Percentiles rank a stretch among this genome's conserved stretches.
Evolutionary conservation across 768 basidiomycete genomes (phyloP).

Genomic region (Termitomyces sp.): DNA sequence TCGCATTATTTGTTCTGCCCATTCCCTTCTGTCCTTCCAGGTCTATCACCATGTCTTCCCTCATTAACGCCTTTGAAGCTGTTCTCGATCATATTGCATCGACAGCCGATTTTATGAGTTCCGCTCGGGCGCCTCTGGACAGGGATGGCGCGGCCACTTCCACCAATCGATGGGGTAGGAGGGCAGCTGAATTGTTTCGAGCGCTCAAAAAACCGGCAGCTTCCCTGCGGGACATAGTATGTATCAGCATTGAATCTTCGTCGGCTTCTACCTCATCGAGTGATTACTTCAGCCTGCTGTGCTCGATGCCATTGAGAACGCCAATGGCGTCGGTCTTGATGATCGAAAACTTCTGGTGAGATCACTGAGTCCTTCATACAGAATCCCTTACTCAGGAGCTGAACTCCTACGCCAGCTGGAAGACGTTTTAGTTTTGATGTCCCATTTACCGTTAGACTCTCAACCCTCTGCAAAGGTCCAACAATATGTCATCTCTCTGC

Average conservation of each 20-base stretch:
- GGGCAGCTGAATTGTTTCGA: constrained; percentile 26
- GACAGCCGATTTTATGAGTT: constrained; percentile 21
- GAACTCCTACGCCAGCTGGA: constrained; percentile 51
- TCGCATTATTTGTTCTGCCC: constrained; percentile 1
- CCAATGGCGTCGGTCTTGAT: constrained; percentile 39
- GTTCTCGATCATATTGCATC: constrained; percentile 22
- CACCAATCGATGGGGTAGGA: constrained; percentile 21
- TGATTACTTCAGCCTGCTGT: constrained; percentile 39
- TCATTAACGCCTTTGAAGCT: background rate
- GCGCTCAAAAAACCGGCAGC: constrained; percentile 27
- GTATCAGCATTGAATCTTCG: background rate
- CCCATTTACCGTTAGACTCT: constrained; percentile 35
- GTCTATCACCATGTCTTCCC: constrained; percentile 9
- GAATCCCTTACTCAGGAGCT: background rate
- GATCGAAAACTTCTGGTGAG: constrained; percentile 62
- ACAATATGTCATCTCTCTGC: constrained; percentile 46
- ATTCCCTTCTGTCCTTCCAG: constrained; percentile 4
- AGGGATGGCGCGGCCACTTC: constrained; percentile 28
- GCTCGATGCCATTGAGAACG: constrained; percentile 43
- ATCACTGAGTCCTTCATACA: constrained; percentile 5
- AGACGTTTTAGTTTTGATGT: constrained; percentile 56
- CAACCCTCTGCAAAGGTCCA: constrained; percentile 39
- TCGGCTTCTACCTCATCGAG: background rate
- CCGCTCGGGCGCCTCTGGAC: constrained; percentile 28
- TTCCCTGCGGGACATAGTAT: constrained; percentile 27